Conservation (phyloP, 2,329 filamentous ascomycete genomes). For the Pseudopyrenochaeta lycopersici region DNA sequence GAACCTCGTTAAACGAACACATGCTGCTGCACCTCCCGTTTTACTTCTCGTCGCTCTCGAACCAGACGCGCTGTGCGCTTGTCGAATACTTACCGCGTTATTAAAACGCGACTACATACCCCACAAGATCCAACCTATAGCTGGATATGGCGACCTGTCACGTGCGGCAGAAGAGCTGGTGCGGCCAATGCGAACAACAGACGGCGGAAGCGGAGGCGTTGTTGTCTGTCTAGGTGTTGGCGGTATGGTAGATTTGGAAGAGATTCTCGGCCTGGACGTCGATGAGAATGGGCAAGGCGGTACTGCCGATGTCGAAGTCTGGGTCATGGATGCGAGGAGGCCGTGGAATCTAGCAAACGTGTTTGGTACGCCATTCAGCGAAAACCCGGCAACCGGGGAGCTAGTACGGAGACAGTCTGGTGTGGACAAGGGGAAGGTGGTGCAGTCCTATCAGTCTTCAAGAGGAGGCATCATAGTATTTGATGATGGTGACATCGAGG, state of each 20-base stretch:
- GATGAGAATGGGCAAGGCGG: slow-evolving; percentile 70
- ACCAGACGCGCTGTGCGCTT: slow-evolving; percentile 93
- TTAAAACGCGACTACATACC: slow-evolving; percentile 97
- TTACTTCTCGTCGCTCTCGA: slow-evolving; percentile 92
- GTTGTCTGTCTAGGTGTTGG: slow-evolving; percentile 94
- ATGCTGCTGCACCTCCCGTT: slow-evolving; percentile 90
- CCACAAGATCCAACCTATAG: slow-evolving; percentile 95
- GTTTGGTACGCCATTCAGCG: slow-evolving; percentile 71
- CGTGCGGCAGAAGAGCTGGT: slow-evolving; percentile 82
- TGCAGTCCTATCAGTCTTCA: slow-evolving; percentile 75
- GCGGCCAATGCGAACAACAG: slow-evolving; percentile 82
- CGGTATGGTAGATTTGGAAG: slow-evolving; percentile 86
- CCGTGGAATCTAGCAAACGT: slow-evolving; percentile 96
- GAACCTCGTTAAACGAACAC: slow-evolving; percentile 84
- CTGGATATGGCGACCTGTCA: slow-evolving; percentile 89
- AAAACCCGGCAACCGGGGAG: slow-evolving; percentile 58
- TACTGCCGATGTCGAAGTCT: slow-evolving; percentile 89
- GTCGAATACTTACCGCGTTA: slow-evolving; percentile 90
- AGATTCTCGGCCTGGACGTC: slow-evolving; percentile 76
- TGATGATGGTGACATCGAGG: slow-evolving; percentile 94
- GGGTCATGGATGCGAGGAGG: slow-evolving; percentile 89
- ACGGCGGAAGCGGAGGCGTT: slow-evolving; percentile 85
- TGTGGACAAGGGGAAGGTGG: slow-evolving; percentile 76
- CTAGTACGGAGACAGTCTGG: slow-evolving; percentile 66
- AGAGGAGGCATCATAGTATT: slow-evolving; percentile 91